Percentiles rank a stretch among this genome's conserved stretches.
These are phyloP conservation scores for Saccharomycopsis crataegensis DNA, from an alignment of 1,139 yeast genomes.

Conservation along the genomic window DNA sequence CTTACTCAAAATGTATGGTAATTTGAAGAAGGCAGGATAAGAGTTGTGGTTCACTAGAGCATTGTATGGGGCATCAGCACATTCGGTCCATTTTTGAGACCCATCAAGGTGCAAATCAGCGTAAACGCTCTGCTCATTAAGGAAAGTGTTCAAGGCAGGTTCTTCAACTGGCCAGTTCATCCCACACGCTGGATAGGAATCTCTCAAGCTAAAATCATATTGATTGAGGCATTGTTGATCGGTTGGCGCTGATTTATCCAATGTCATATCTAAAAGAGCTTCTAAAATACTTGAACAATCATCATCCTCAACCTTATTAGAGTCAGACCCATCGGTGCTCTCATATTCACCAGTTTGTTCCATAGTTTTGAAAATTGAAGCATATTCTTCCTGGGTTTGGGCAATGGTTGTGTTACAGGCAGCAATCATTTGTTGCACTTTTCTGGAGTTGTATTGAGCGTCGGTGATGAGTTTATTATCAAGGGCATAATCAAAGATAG, in stretches of 20 bases:
- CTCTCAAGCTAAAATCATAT: slow-evolving; percentile 60
- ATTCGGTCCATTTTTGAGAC: slow-evolving; percentile 52
- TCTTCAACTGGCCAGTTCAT: slow-evolving; percentile 67
- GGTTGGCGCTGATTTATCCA: slow-evolving; percentile 5
- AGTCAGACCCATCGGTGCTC: slow-evolving; percentile 5
- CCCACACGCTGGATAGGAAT: slow-evolving; percentile 54
- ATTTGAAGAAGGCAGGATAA: slow-evolving; percentile 44
- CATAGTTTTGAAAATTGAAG: slow-evolving; percentile 17
- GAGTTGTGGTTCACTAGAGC: slow-evolving; percentile 40
- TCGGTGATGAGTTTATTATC: slow-evolving; percentile 48
- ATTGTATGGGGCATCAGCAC: slow-evolving; percentile 43
- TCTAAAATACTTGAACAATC: slow-evolving; percentile 22
- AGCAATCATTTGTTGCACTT: not conserved
- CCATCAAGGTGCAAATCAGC: slow-evolving; percentile 39
- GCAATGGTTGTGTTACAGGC: slow-evolving; percentile 5
- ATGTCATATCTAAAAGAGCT: slow-evolving; percentile 4
- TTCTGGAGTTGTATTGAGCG: not conserved
- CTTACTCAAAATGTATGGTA: slow-evolving; percentile 35
- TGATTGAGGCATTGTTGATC: slow-evolving; percentile 49
- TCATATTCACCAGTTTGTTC: slow-evolving; percentile 20
- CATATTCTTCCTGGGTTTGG: slow-evolving; percentile 1
- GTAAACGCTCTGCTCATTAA: slow-evolving; percentile 42
- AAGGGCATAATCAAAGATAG: slow-evolving; percentile 68
- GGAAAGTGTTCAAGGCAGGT: slow-evolving; percentile 42
- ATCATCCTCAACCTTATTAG: slow-evolving; percentile 12